Evolutionary conservation across 345 rosid genomes (phyloP).

Genomic region (Sisymbrium altissimum): DNA sequence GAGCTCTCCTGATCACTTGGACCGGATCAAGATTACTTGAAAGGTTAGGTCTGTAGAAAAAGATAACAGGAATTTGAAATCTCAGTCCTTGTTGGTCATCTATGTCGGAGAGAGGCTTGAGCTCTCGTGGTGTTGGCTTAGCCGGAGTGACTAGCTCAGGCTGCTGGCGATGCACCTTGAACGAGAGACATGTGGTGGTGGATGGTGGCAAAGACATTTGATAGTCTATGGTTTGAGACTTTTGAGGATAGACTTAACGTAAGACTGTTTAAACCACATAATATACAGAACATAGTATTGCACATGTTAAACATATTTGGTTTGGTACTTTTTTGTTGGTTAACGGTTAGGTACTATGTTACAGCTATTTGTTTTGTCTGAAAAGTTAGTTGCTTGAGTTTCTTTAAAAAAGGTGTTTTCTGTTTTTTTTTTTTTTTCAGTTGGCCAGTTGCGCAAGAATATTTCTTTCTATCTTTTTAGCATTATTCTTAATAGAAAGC

Average conservation of each 20-base stretch:
- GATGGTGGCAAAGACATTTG: conserved; percentile 4
- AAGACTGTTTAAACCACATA: background rate
- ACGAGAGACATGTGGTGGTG: conserved; percentile 15
- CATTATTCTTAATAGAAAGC: too few species aligned
- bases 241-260: conserved; percentile 1
- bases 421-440: background rate
- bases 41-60: conserved; percentile 24
- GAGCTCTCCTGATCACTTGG: conserved; percentile 38
- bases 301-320: background rate
- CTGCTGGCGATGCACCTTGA: conserved; percentile 29
- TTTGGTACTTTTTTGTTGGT: background rate
- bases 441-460: too few species aligned
- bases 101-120: conserved; percentile 39
- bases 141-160: conserved; percentile 36
- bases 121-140: conserved; percentile 37
- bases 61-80: conserved; percentile 29
- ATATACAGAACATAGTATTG: background rate
- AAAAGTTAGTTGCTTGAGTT: background rate
- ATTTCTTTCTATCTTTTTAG: background rate
- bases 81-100: conserved; percentile 44
- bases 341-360: background rate
- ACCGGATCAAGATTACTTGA: conserved; percentile 39
- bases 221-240: conserved; percentile 13
- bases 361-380: background rate
- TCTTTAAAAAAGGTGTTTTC: background rate